A percentile compares a stretch with the other conserved stretches of the same genome.
Conservation (phyloP, 306 rosid species). For the Malus asiatica region DNA sequence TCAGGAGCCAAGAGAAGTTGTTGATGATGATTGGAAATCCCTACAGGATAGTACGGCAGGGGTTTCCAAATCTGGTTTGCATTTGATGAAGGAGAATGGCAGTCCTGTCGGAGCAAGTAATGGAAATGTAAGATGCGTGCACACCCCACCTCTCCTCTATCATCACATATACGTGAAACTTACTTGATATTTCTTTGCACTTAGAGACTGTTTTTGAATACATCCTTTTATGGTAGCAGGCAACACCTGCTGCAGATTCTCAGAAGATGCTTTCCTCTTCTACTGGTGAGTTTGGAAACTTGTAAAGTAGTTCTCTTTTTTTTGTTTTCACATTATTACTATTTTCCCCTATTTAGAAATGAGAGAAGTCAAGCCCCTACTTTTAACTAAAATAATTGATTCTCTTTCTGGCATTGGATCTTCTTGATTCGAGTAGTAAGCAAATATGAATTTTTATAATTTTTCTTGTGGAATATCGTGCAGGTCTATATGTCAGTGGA, state of each 20-base stretch:
- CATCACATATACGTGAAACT: neutral
- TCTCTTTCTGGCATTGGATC: neutral
- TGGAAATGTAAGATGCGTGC: slow-evolving; percentile 48
- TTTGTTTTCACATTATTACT: neutral
- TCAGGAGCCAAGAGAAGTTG: slow-evolving; percentile 52
- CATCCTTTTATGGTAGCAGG: slow-evolving; percentile 31
- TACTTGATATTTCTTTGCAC: neutral
- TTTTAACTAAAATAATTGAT: neutral
- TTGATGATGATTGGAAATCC: slow-evolving; percentile 37
- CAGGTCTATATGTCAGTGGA: slow-evolving; percentile 50
- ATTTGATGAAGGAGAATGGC: slow-evolving; percentile 33
- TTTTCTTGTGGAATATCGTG: neutral
- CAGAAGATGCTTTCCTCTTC: slow-evolving; percentile 41
- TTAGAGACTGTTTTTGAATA: slow-evolving; percentile 1
- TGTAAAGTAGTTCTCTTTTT: neutral
- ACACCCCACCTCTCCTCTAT: neutral
- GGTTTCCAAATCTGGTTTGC: slow-evolving; percentile 38
- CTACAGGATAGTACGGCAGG: slow-evolving; percentile 28
- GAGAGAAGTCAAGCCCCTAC: neutral
- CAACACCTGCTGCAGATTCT: slow-evolving; percentile 34
- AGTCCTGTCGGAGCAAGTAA: slow-evolving; percentile 31
- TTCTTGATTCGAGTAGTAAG: neutral
- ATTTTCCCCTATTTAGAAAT: neutral
- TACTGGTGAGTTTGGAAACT: slow-evolving; percentile 46
- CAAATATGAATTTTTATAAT: neutral